A percentile compares a stretch with the other conserved stretches of the same genome.
Conservation (phyloP, 768 basidiomycete species). For the Amanita inopinata region DNA sequence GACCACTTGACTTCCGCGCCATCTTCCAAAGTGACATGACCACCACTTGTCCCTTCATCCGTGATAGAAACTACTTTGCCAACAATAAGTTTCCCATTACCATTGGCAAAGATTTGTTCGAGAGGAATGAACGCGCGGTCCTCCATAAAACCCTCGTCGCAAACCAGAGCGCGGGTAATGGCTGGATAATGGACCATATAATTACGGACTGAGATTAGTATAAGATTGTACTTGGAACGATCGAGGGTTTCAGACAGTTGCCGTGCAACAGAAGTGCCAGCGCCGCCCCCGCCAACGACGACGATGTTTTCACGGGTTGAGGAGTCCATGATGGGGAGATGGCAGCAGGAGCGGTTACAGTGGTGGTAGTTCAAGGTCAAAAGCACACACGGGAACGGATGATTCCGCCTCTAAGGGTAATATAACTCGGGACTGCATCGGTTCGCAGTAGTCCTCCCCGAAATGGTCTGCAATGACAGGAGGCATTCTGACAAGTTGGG, state of each 20-base stretch:
- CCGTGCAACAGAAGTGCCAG: slow-evolving; percentile 35
- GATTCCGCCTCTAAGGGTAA: too few species aligned
- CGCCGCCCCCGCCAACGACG: slow-evolving; percentile 50
- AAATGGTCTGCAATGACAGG: too few species aligned
- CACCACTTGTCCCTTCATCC: slow-evolving; percentile 26
- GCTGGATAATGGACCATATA: slow-evolving; percentile 44
- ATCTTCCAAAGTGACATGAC: slow-evolving; percentile 35
- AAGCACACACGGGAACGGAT: too few species aligned
- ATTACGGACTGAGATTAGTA: slow-evolving; percentile 44
- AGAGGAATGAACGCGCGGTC: slow-evolving; percentile 39
- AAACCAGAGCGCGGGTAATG: slow-evolving; percentile 42
- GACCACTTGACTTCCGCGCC: slow-evolving; percentile 44
- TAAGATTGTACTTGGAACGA: slow-evolving; percentile 34
- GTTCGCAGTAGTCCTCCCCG: too few species aligned
- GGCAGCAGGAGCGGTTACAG: too few species aligned
- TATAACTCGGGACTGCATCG: too few species aligned
- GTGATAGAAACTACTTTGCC: slow-evolving; percentile 25
- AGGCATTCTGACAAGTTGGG: too few species aligned
- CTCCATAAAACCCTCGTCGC: slow-evolving; percentile 32
- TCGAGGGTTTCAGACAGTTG: slow-evolving; percentile 42
- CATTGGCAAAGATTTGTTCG: slow-evolving; percentile 36
- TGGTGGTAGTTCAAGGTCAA: too few species aligned
- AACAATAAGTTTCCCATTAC: slow-evolving; percentile 36
- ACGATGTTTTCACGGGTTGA: slow-evolving; percentile 22
- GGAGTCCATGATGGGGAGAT: too few species aligned